Base-by-base conservation (phyloP, 2,329 filamentous ascomycete species). In the Graphilbum ipis-grandicollis region DNA sequence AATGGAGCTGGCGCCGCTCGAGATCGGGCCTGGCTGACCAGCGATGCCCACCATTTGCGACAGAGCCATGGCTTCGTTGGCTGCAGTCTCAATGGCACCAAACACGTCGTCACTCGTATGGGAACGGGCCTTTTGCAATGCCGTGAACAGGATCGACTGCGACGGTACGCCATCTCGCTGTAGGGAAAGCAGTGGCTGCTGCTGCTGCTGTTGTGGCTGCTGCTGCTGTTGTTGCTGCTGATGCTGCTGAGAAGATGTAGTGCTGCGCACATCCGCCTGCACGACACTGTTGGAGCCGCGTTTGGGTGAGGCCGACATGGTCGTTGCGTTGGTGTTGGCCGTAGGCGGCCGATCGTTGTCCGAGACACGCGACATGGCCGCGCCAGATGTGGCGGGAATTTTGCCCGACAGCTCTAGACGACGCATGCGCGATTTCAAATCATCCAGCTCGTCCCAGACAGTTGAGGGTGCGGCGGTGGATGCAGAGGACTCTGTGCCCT, bases 401-500 rank as follows among this genome's bases (percentile, higher is more conserved):
- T 92, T 93, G 40, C 86, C 86, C 3, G 83, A 92, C 46, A 92
- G 58, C 54, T 96, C 90, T 9, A 98, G 68, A 41, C 84, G 81
- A 47, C 83, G 77, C 47, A 98, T 93, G 22, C 90, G 75, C 30
- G 83, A 90, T 54, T 96, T 96, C 33, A 98, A 61, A 45, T 96
- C 90, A 48, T 96, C 90, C 21, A 98, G 60, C 56, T 98, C 90
- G 52, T 96, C 90, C 90, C 90, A 98, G 3, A 98, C 83, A 0
- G 85, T 94, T 2, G 85, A 92, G 12, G 86, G 83, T 2, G 83
- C 84, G 2, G 79, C 85, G 1, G 83, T 90, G 0, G 90, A 96
- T 25, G 80, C 68, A 0, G 80, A 88, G 1, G 90, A 96, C 48
- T 90, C 84, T 0, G 84, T 85, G 9, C 77, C 78, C 48, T 86